Evolutionary conservation across 176 grass and related monocot species (phyloP).

Genomic region (Dendrocalamus sinicus): DNA sequence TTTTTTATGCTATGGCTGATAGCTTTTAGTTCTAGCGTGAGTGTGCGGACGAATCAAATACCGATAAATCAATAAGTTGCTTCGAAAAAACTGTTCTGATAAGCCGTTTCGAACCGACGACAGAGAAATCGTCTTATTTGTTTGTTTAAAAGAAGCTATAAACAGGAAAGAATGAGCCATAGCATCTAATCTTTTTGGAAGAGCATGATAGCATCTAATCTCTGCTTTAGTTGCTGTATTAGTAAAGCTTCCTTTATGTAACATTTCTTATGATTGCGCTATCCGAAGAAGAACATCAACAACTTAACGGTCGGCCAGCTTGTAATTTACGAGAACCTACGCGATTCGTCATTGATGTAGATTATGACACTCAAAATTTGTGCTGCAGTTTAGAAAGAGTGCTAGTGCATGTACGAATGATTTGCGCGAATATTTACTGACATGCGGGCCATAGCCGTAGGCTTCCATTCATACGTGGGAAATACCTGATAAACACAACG

Average conservation of each 20-base stretch:
- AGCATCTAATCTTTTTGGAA: constrained; percentile 15
- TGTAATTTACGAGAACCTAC: constrained; percentile 11
- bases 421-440: background rate
- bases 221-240: constrained; percentile 1
- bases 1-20: no score
- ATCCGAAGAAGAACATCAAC: constrained; percentile 6
- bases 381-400: background rate
- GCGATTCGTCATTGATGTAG: background rate
- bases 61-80: no score
- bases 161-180: background rate
- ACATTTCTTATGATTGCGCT: background rate
- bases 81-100: no score
- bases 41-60: no score
- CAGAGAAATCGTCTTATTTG: no score
- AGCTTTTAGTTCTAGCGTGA: no score
- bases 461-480: background rate
- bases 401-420: background rate
- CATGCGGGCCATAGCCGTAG: background rate
- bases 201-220: constrained; percentile 8
- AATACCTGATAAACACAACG: background rate
- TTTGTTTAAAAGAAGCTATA: no score
- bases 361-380: background rate
- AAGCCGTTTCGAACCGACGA: no score
- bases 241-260: constrained; percentile 1
- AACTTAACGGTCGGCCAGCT: constrained; percentile 20